Conservation (phyloP, 139 green algal genomes). For the Trebouxia sp. region DNA sequence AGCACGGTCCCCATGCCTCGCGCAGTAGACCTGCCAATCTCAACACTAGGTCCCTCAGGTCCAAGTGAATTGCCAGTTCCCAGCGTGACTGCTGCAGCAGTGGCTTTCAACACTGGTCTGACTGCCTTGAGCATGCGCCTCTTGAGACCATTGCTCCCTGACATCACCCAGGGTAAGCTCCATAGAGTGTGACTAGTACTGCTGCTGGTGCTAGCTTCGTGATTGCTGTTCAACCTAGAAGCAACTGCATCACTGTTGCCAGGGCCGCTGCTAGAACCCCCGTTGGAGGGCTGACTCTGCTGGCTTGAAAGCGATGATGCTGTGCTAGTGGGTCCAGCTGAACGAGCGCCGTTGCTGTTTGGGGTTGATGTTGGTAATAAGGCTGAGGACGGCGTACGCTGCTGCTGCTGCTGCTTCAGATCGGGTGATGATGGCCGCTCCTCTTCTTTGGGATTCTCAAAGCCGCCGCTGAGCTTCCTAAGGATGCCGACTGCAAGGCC, state of each 20-base stretch:
- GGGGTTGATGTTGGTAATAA: not conserved
- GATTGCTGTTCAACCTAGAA: not conserved
- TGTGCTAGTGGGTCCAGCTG: not conserved
- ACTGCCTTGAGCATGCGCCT: not conserved
- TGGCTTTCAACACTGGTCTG: conserved; percentile 31
- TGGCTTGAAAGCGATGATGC: not conserved
- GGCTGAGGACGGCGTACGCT: not conserved
- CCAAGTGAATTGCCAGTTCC: conserved; percentile 85
- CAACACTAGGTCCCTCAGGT: conserved; percentile 92
- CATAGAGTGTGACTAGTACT: not conserved
- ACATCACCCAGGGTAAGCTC: not conserved
- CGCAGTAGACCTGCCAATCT: conserved; percentile 85
- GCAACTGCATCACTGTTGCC: not conserved
- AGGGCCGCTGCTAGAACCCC: not conserved
- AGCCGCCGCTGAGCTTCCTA: not conserved
- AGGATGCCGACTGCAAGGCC: conserved; percentile 28
- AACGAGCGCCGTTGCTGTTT: not conserved
- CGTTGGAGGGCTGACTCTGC: not conserved
- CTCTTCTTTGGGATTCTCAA: conserved; percentile 4
- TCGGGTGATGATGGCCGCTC: no score
- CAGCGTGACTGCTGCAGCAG: conserved; percentile 75
- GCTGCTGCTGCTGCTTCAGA: conserved; percentile 7
- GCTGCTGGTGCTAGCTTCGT: not conserved
- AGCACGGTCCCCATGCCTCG: conserved; percentile 58
- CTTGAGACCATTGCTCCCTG: not conserved